Evolutionary conservation across 345 rosid genomes (phyloP), one percentile per base, ranked within the genome.

Genomic region (Corymbia maculata): DNA sequence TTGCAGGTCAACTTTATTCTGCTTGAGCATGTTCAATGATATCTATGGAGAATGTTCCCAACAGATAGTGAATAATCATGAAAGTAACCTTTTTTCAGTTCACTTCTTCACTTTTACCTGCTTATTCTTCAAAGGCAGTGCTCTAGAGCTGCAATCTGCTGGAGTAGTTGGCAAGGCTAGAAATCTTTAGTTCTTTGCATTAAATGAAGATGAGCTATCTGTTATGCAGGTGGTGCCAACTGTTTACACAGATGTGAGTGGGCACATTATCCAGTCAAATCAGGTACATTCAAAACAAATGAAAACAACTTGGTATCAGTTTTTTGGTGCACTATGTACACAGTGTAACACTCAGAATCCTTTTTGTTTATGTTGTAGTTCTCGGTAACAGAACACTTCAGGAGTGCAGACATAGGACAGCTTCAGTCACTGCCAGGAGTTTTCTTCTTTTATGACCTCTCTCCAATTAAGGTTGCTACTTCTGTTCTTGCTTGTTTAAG

Each of bases 361-460:
- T 87, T 57, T 85, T 70, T 52, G 61, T 84, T 66, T 75, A 52
- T 64, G 85, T 64, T 57, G 88, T 94, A 97, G 98, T 98, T 98
- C 91, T 98, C 99, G 13, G 99, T 96, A 26, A 97, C 99, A 8
- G 99, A 98, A 89, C 98, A 97, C 93, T 96, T 93, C 86, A 97
- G 93, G 91, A 90, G 90, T 84, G 91, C 94, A 55, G 97, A 95
- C 28, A 88, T 91, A 30, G 98, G 97, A 86, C 94, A 86, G 8
- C 93, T 96, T 47, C 98, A 95, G 90, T 89, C 98, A 68, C 94
- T 94, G 52, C 97, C 98, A 3, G 99, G 98, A 88, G 96, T 98
- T 85, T 98, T 97, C 96, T 95, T 98, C 96, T 95, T 97, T 90
- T 97, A 98, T 93, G 99, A 98, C 90, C 99, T 98, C 75, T 98